Base-by-base conservation (phyloP, 1,284 basidiomycete genomes). In the Puccinia triticina region DNA sequence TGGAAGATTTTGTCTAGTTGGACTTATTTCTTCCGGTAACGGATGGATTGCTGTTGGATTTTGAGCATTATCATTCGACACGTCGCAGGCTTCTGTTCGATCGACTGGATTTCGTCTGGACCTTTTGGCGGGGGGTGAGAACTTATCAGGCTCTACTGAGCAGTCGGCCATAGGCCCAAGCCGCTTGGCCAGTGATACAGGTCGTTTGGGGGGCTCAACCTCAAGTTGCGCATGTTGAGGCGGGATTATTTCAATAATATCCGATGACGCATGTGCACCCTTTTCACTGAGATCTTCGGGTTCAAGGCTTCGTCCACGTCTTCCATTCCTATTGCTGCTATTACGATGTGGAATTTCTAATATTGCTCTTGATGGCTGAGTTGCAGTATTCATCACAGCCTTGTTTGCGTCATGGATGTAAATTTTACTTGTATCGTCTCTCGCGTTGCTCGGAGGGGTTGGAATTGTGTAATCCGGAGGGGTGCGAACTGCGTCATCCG, bases 151-250 rank as follows among this genome's bases (percentile, higher is more conserved):
- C 37, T 72, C 40, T 21, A 16, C 37, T 29, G 53, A 40, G 34
- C 53, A 55, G 55, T 57, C 67, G 32, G 59, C 69, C 40, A 80
- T 40, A 48, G 78, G 78, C 16, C 78, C 78, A 69, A 80, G 78
- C 55, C 78, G 53, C 21, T 71, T 72, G 4, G 78, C 78, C 46
- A 80, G 37, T 48, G 78, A 73, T 34, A 66, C 59, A 18, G 34
- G 37, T 67, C 67, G 48, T 32, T 67, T 67, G 21, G 40, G 46
- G 18, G 76, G 16, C 37, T 53, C 48, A 34, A 46, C 32, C 23
- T 53, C 34, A n/a, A 40, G 1, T 48, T n/a, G 40, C n/a, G 34
- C 57, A 21, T 26, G 55, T 57, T 37, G 53, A n/a, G 59, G 46
- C 26, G 76, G 76, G 1, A 18, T 40, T 43, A 46, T 76, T 66